Evolutionary conservation across 2,329 filamentous ascomycete species (phyloP), one percentile per base, ranked within the genome.

Genomic region (Pestalotiopsis sp.): DNA sequence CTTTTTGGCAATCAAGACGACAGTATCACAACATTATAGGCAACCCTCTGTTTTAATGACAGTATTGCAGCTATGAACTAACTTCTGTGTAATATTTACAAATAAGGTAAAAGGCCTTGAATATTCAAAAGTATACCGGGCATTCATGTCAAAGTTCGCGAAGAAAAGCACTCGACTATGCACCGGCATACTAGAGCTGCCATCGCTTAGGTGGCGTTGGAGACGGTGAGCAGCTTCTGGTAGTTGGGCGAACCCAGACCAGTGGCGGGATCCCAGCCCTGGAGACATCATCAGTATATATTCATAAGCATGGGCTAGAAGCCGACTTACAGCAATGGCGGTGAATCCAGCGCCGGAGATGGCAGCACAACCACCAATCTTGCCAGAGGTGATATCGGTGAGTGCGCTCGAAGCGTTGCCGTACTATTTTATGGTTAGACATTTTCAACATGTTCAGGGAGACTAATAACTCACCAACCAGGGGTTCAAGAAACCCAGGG

Each of bases 401-500:
- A 87, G 73, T 6, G 79, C 77, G 64, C 31, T 23, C 3, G 79
- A 79, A 72, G 88, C 74, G 14, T 59, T 68, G 65, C 68, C 63
- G 72, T 90, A 91, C 61, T 64, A 17, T 49, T 45, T 6, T 6
- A 6, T 31, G 27, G 38, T 63, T 7, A 13, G 12, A 17, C 12
- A 11, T 31, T 60, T 36, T 13, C 11, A 41, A 27, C 27, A 27
- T 27, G 27, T 27, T 27, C 27, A 27, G 27, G 27, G 27, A 27
- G 4, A 27, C 27, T 27, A 27, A 27, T n/a, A 12, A 55, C 63
- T 64, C 41, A 69, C 68, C 20, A 91, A 78, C 85, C 86, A 89
- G 1, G 88, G 88, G 76, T 91, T 91, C 36, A 91, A 76, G 74
- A 90, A 91, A 1, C 89, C 88, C 72, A 91, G 78, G 0, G 81